Evolutionary conservation across 495 filamentous ascomycete genomes (phyloP), one percentile per base, ranked within the genome.

Genomic region (Hypoxylon lenormandii): DNA sequence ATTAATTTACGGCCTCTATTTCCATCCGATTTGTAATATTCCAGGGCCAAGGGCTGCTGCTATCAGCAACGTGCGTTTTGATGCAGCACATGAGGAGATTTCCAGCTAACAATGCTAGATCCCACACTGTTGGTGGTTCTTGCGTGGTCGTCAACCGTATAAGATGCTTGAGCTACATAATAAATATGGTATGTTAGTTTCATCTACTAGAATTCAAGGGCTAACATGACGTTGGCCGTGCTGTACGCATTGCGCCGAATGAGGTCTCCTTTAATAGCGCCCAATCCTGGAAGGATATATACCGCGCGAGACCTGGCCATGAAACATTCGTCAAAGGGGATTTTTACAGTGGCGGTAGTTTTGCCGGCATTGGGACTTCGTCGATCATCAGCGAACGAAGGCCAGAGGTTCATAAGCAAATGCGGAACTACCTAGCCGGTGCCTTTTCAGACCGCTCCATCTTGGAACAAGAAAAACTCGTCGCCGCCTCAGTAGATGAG

Each of bases 181-280:
- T 10, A 72, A 66, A 70, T 74, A 76, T 58, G n/a, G n/a, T 66
- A 11, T 38, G 42, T 42, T 5, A 21, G 30, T 11, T 26, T 19
- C n/a, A 12, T 5, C 28, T 10, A 11, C 10, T 55, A 23, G 26
- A 26, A 13, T 30, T 11, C 11, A 16, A 1, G 28, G 15, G 6
- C 51, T 62, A 22, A 68, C 12, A 4, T 22, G 18, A 56, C 13
- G 3, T 28, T 62, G 65, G 83, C 10, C 64, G 76, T 22, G 72
- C 80, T 5, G 80, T 85, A 7, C 78, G 82, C 4, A 77, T 80
- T 37, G 79, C 77, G 0, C 83, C 83, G 0, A 75, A 82, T 28
- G 80, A 83, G 37, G 74, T 85, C 21, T 77, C 80, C 36, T 84
- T 80, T 68, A 76, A 70, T 6, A 69, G 73, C n/a, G n/a, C n/a